These are phyloP conservation scores for Leccinum ochraceum DNA, from an alignment of 768 basidiomycete species.

Conservation along the genomic window DNA sequence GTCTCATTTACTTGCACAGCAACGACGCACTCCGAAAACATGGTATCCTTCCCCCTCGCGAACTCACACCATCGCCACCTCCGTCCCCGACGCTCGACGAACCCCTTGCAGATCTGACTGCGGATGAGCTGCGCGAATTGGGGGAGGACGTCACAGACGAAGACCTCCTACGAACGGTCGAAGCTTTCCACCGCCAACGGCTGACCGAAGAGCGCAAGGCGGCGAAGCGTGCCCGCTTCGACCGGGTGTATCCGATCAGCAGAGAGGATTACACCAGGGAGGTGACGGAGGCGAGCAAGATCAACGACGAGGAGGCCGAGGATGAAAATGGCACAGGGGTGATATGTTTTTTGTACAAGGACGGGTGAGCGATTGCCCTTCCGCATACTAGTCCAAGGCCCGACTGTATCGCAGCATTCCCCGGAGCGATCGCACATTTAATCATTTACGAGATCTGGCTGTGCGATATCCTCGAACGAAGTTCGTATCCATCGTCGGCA, in stretches of 20 bases:
- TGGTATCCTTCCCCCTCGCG: slow-evolving; percentile 83
- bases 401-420: slow-evolving; percentile 57
- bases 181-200: slow-evolving; percentile 62
- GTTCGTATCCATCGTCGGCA: slow-evolving; percentile 92
- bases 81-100: slow-evolving; percentile 72
- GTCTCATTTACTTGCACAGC: slow-evolving; percentile 42
- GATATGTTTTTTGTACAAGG: slow-evolving; percentile 93
- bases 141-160: slow-evolving; percentile 75
- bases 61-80: slow-evolving; percentile 79
- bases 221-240: slow-evolving; percentile 70
- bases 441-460: slow-evolving; percentile 72
- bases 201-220: slow-evolving; percentile 61
- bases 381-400: neutral
- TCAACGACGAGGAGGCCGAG: slow-evolving; percentile 63
- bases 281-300: slow-evolving; percentile 88
- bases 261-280: slow-evolving; percentile 94
- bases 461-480: slow-evolving; percentile 88
- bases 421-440: slow-evolving; percentile 72
- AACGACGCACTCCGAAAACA: slow-evolving; percentile 93
- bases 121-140: slow-evolving; percentile 64
- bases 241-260: slow-evolving; percentile 83
- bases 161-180: slow-evolving; percentile 73
- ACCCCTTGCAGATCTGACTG: slow-evolving; percentile 61
- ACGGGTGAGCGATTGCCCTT: slow-evolving; percentile 61
- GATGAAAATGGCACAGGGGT: slow-evolving; percentile 84